These are phyloP conservation scores for Aspergillus sp. DNA, from an alignment of 2,329 filamentous ascomycete species.

Conservation along the genomic window DNA sequence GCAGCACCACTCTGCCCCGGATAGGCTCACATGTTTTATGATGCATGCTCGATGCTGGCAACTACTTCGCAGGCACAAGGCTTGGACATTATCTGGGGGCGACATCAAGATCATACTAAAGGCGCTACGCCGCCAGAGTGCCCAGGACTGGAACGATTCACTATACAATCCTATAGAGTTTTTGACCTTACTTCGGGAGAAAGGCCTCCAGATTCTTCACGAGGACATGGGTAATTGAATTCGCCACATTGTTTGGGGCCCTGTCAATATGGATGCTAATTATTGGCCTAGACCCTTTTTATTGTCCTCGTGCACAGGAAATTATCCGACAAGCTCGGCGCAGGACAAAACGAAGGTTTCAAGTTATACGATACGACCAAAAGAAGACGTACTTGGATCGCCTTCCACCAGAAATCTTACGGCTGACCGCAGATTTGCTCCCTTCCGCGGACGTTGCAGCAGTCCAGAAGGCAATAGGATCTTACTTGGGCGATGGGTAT, in stretches of 20 bases:
- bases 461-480: background rate
- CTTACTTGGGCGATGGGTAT: constrained; percentile 1
- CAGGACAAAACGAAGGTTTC: background rate
- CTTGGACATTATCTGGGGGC: background rate
- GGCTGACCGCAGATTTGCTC: background rate
- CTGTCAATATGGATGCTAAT: background rate
- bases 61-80: background rate
- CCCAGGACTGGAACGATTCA: background rate
- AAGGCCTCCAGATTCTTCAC: background rate
- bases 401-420: background rate
- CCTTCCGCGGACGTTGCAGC: background rate
- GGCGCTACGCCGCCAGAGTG: background rate
- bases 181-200: background rate
- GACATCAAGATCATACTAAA: background rate
- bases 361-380: background rate
- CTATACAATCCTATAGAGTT: background rate
- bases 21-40: background rate
- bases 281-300: constrained; percentile 1
- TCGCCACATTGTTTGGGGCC: background rate
- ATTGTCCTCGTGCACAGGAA: background rate
- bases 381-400: background rate
- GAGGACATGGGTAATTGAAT: background rate
- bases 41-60: constrained; percentile 1
- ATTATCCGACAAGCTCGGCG: background rate
- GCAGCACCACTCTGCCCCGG: background rate